Evolutionary conservation across 2,329 filamentous ascomycete genomes (phyloP), one percentile per base, ranked within the genome.

Genomic region (Fusarium sp.): DNA sequence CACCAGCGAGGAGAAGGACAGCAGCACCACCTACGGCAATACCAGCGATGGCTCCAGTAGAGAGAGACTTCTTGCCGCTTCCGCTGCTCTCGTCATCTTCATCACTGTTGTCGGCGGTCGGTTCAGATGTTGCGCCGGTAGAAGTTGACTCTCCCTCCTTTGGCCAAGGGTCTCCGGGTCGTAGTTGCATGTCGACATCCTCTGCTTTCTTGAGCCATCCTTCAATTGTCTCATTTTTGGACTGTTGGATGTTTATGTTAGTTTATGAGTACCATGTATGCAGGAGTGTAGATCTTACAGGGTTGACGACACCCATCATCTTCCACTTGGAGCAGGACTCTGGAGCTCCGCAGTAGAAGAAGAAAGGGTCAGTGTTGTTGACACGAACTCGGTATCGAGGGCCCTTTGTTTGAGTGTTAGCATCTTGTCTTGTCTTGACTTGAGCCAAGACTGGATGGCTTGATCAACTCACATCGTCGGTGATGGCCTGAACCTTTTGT

Each of bases 271-370:
- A 15, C 31, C 8, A 35, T 15, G 9, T 31, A 18, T 13, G 20
- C 20, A 10, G 4, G 20, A 44, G 31, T 12, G 2, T 26, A 24
- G 26, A n/a, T 26, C 36, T 69, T 83, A 91, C 89, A 12, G 91
- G 88, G 77, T 95, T 96, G 74, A 96, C 91, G 3, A 89, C 92
- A 7, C 93, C 93, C 22, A 96, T 87, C 93, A 96, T 96, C 28
- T 89, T 87, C 48, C 91, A 87, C 6, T 83, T 80, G 7, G 86
- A 85, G 77, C 93, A 96, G 5, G 91, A 93, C 2, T 85, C 87
- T 0, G 89, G 87, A 0, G 92, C 92, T 1, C 90, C 89, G 72
- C 91, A 94, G 80, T 94, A 94, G 80, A 89, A 93, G 79, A 91
- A 93, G 22, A 91, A 87, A 0, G 92, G 91, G 28, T 87, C 81